Percentiles rank a stretch among this genome's conserved stretches.
Conservation (phyloP, 345 rosid genomes). For the Eutrema heterophyllum region DNA sequence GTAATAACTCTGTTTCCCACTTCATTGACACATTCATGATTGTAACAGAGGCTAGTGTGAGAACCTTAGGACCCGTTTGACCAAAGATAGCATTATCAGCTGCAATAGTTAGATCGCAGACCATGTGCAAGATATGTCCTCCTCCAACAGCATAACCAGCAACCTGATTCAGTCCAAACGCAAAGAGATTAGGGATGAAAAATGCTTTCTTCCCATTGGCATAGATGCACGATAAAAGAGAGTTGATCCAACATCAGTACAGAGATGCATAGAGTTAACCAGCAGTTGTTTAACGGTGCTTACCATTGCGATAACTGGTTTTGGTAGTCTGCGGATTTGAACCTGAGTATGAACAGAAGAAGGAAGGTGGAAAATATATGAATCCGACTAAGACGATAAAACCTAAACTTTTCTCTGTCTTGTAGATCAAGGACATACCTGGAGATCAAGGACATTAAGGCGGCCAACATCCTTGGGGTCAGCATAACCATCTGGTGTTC, state of each 20-base stretch:
- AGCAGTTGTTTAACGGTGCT: not conserved
- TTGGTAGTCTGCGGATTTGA: slow-evolving; percentile 87
- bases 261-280: slow-evolving; percentile 5
- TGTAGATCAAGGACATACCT: slow-evolving; percentile 37
- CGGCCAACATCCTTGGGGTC: slow-evolving; percentile 62
- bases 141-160: slow-evolving; percentile 99
- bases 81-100: slow-evolving; percentile 90
- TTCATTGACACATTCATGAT: not conserved
- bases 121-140: slow-evolving; percentile 91
- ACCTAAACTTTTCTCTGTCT: not conserved
- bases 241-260: not conserved
- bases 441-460: slow-evolving; percentile 85
- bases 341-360: slow-evolving; percentile 41
- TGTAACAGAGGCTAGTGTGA: slow-evolving; percentile 5
- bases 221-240: not conserved
- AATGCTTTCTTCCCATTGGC: not conserved
- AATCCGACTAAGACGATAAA: not conserved
- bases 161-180: slow-evolving; percentile 40
- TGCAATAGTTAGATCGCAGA: slow-evolving; percentile 91
- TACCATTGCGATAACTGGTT: slow-evolving; percentile 98
- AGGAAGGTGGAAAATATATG: not conserved
- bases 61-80: slow-evolving; percentile 97
- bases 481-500: slow-evolving; percentile 74
- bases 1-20: not conserved
- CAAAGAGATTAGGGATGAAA: not conserved